Percentiles rank a stretch among this genome's conserved stretches.
phyloP scores from a whole-genome alignment of 1,284 basidiomycete species.

The Veloboletus limbatus region DNA sequence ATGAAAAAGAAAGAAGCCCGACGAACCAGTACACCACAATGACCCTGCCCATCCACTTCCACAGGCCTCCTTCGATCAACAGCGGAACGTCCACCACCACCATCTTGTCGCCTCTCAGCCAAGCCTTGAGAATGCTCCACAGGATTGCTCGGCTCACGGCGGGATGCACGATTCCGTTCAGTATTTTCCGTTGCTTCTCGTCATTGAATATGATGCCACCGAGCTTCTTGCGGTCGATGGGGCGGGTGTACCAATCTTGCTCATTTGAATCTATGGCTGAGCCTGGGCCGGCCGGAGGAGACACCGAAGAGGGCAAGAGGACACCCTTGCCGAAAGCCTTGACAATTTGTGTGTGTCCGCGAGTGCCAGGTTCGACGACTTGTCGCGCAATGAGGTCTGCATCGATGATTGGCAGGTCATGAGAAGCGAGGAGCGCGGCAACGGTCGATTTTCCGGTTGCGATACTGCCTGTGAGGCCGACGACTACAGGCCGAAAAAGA shows the following conservation, averaged over 20 bases:
- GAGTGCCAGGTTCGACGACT: slow-evolving; percentile 85
- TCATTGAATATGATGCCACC: slow-evolving; percentile 86
- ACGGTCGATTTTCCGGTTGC: slow-evolving; percentile 96
- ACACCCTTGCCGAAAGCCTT: slow-evolving; percentile 70
- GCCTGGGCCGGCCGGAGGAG: too few relatives aligned
- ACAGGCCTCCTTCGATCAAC: slow-evolving; percentile 86
- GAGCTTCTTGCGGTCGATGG: slow-evolving; percentile 80
- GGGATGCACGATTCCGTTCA: slow-evolving; percentile 91
- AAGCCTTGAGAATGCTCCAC: slow-evolving; percentile 64
- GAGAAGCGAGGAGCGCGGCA: slow-evolving; percentile 66
- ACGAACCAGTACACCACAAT: slow-evolving; percentile 88
- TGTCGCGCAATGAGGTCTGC: slow-evolving; percentile 89
- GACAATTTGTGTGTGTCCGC: slow-evolving; percentile 68
- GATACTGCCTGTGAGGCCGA: slow-evolving; percentile 96
- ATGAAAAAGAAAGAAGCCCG: background rate
- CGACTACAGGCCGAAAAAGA: slow-evolving; percentile 50
- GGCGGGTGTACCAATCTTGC: slow-evolving; percentile 50
- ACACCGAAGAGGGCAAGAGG: slow-evolving; percentile 48
- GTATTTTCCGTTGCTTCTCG: slow-evolving; percentile 62
- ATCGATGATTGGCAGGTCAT: slow-evolving; percentile 81
- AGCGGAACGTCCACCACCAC: slow-evolving; percentile 88
- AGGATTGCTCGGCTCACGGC: slow-evolving; percentile 80
- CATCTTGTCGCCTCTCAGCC: slow-evolving; percentile 72
- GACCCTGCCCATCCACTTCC: slow-evolving; percentile 81
- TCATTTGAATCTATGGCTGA: background rate